Conservation (phyloP, 768 basidiomycete genomes). For the Auricularia sp. region DNA sequence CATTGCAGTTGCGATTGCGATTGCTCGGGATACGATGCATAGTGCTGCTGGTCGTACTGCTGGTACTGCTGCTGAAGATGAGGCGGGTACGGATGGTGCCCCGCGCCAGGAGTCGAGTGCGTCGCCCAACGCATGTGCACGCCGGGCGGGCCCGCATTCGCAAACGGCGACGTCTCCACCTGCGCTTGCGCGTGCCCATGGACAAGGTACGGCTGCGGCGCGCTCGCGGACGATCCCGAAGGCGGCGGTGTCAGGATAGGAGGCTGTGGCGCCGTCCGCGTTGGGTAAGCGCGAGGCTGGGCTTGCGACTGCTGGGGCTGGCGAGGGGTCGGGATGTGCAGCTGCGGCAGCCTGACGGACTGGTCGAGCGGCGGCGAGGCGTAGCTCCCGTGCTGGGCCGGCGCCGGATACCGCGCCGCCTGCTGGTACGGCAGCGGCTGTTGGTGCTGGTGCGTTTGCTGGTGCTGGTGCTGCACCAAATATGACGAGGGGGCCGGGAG, state of each 20-base stretch:
- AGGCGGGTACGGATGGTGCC: background rate
- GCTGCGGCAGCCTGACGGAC: background rate
- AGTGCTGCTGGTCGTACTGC: background rate
- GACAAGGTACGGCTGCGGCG: background rate
- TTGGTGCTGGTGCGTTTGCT: background rate
- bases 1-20: background rate
- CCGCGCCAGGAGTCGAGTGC: background rate
- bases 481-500: background rate
- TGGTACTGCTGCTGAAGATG: background rate
- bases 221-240: background rate
- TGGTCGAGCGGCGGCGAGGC: background rate
- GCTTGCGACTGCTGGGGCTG: constrained; percentile 36
- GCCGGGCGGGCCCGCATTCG: constrained; percentile 78
- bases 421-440: background rate
- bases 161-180: constrained; percentile 52
- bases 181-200: constrained; percentile 5
- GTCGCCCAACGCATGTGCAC: constrained; percentile 38
- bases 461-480: background rate
- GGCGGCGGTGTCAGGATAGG: background rate
- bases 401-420: background rate
- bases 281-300: constrained; percentile 12
- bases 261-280: constrained; percentile 7
- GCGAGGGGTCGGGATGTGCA: constrained; percentile 20
- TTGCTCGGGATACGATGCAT: background rate
- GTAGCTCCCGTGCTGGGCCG: constrained; percentile 2